phyloP scores from a whole-genome alignment of 73 alveolate genomes.

The Uronychia binucleata region DNA sequence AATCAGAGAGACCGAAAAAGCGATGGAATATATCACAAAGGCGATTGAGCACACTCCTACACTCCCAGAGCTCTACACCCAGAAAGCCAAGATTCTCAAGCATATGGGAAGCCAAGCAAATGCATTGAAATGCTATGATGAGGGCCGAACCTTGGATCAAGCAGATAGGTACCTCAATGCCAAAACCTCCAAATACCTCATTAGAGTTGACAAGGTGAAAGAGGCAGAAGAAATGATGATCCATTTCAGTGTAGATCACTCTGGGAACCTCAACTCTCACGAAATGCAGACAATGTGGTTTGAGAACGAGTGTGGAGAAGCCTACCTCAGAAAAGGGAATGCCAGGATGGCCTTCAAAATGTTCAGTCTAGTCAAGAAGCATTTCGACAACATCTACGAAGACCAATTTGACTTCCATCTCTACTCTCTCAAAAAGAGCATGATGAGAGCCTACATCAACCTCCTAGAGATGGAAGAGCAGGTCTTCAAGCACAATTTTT shows the following conservation, averaged over 20 bases:
- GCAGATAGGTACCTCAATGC: slow-evolving; percentile 96
- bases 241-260: slow-evolving; percentile 85
- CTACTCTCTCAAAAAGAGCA: slow-evolving; percentile 84
- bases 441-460: slow-evolving; percentile 63
- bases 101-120: slow-evolving; percentile 79
- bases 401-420: slow-evolving; percentile 92
- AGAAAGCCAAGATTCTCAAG: slow-evolving; percentile 87
- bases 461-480: slow-evolving; percentile 65
- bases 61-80: slow-evolving; percentile 84
- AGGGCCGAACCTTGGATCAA: slow-evolving; percentile 88
- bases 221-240: slow-evolving; percentile 87
- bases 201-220: slow-evolving; percentile 72
- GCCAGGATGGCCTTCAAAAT: slow-evolving; percentile 75
- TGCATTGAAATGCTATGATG: slow-evolving; percentile 79
- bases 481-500: slow-evolving; percentile 52
- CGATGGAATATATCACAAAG: slow-evolving; percentile 77
- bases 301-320: slow-evolving; percentile 84
- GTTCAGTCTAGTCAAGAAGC: slow-evolving; percentile 85
- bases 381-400: slow-evolving; percentile 84
- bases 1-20: slow-evolving; percentile 78
- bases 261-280: slow-evolving; percentile 79
- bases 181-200: slow-evolving; percentile 79
- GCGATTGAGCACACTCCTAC: slow-evolving; percentile 96
- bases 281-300: slow-evolving; percentile 96
- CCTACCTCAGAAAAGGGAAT: slow-evolving; percentile 77